phyloP scores from a whole-genome alignment of 805 yeast species.

The Wickerhamiella brachini region DNA sequence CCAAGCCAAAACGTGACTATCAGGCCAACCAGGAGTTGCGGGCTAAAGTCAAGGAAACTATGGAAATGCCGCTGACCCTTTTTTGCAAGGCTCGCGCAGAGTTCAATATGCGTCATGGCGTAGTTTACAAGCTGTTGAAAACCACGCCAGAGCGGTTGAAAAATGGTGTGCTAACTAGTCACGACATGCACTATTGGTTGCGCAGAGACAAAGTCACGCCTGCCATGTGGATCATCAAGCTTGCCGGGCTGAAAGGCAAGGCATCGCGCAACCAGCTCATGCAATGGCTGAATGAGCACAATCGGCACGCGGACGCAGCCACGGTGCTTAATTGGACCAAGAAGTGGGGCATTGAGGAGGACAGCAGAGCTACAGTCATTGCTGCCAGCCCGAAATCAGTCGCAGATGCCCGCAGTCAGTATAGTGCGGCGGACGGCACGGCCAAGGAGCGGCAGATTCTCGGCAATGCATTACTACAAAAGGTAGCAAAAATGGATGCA shows the following conservation, averaged over 20 bases:
- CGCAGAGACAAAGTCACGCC: slow-evolving; percentile 13
- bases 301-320: slow-evolving; percentile 1
- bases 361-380: slow-evolving; percentile 8
- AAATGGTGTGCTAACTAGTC: slow-evolving; percentile 14
- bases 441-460: slow-evolving; percentile 8
- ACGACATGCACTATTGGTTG: slow-evolving; percentile 16
- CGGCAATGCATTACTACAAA: slow-evolving; percentile 14
- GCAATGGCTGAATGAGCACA: slow-evolving; percentile 10
- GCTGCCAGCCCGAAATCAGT: slow-evolving; percentile 9
- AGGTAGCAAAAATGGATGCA: slow-evolving; percentile 5
- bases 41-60: slow-evolving; percentile 6
- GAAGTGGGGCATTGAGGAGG: slow-evolving; percentile 19
- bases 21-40: slow-evolving; percentile 9
- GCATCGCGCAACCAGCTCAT: slow-evolving; percentile 16
- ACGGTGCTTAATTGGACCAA: slow-evolving; percentile 14
- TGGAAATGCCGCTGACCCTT: slow-evolving; percentile 8
- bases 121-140: slow-evolving; percentile 14
- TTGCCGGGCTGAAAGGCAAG: slow-evolving; percentile 15
- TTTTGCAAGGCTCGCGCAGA: slow-evolving; percentile 9
- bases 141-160: slow-evolving; percentile 10
- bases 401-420: slow-evolving; percentile 12
- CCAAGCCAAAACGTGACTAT: slow-evolving; percentile 5
- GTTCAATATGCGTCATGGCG: slow-evolving; percentile 17
- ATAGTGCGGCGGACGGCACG: slow-evolving; percentile 4
- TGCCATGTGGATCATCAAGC: slow-evolving; percentile 16